A percentile compares a stretch with the other conserved stretches of the same genome.
These are phyloP conservation scores for Fonsecaea multimorphosa DNA, from an alignment of 2,329 filamentous ascomycete species.

Conservation along the genomic window DNA sequence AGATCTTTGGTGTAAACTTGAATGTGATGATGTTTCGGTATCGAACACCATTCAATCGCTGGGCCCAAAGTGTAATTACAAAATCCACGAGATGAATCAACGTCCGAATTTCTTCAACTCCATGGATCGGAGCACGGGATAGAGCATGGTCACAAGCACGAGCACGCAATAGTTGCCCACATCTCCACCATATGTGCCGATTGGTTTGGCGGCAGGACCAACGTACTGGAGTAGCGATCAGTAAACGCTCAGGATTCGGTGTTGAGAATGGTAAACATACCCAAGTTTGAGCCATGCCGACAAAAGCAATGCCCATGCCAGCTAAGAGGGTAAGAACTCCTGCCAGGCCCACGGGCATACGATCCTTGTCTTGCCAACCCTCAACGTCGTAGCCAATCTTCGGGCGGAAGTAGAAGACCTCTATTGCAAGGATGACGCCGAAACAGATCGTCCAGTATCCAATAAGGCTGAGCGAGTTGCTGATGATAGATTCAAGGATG, in stretches of 20 bases:
- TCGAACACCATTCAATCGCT: no score
- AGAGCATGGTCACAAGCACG: constrained; percentile 24
- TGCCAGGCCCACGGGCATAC: constrained; percentile 36
- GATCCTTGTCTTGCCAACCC: constrained; percentile 36
- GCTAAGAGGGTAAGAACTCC: constrained; percentile 27
- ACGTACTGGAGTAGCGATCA: constrained; percentile 20
- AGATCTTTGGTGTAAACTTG: no score
- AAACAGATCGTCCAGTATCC: constrained; percentile 40
- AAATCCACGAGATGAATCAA: constrained; percentile 14
- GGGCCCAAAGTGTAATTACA: no score
- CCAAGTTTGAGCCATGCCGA: constrained; percentile 39
- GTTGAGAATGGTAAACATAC: constrained; percentile 23
- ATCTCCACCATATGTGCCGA: constrained; percentile 36
- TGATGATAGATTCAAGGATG: constrained; percentile 35
- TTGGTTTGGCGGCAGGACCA: constrained; percentile 30
- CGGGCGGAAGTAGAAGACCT: constrained; percentile 37
- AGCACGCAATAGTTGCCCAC: constrained; percentile 33
- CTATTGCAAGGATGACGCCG: constrained; percentile 33
- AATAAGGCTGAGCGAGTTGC: constrained; percentile 36
- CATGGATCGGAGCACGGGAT: constrained; percentile 27
- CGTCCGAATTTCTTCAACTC: constrained; percentile 29
- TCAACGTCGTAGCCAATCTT: constrained; percentile 36
- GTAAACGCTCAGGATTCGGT: not conserved
- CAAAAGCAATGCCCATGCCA: constrained; percentile 26
- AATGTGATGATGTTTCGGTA: no score